Base-by-base conservation (phyloP, 2,329 filamentous ascomycete species). In the Penicillium sp. region DNA sequence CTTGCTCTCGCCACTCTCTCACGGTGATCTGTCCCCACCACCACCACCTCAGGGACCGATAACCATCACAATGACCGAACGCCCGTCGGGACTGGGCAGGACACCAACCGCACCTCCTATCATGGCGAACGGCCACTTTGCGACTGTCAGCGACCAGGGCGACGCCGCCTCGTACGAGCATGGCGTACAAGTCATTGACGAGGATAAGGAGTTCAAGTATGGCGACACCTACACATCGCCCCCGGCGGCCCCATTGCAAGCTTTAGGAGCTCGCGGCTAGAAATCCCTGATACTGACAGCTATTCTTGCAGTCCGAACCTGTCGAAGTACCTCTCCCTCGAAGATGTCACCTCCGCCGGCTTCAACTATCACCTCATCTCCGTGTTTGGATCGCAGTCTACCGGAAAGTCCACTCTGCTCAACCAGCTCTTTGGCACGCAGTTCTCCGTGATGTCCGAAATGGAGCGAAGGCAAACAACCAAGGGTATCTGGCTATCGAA, bases 401-500 rank as follows among this genome's bases (percentile, higher is more conserved):
- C 94, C 29, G 94, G 94, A 63, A 99, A 99, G 78, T 97, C 94
- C 39, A 99, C 94, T 5, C 83, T 99, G 39, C 85, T 99, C 59
- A 99, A 99, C 78, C 82, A 93, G 75, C 86, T 99, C 51, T 99
- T 99, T 71, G 90, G 91, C 58, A 99, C 94, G 61, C 83, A 92
- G 51, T 99, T 99, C 78, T 93, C 91, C 62, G 93, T 99, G 70
- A 99, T 99, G 94, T 90, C 91, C 64, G 94, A 99, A 80, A 82
- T 86, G 56, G 91, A 97, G 73, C 85, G 94, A 59, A 87, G 91
- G 56, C 94, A 99, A 80, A 99, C 94, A 0, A 99, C 94, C 37
- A 99, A 97, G 80, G 94, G 94, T 69, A 99, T 99, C 71, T 99
- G 94, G 94, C 88, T 99, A 88, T 96, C 92, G 59, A 96, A 96